Evolutionary conservation across 768 basidiomycete genomes (phyloP).

Genomic region (Dioszegia aurantiaca): DNA sequence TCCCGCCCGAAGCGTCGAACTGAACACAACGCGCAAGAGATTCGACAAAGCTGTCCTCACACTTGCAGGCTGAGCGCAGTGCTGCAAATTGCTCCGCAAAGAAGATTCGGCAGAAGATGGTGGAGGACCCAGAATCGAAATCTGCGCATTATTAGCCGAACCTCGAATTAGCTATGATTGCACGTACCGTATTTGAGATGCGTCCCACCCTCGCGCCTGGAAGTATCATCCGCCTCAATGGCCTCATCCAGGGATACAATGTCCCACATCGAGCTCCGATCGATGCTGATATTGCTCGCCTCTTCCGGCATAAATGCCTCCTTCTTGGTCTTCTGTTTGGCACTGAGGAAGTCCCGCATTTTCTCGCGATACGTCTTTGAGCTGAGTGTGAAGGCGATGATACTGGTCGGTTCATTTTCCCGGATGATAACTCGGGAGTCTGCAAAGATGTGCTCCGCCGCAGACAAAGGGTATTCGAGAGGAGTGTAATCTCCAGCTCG

Average conservation of each 20-base stretch:
- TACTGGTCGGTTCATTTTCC: constrained; percentile 95
- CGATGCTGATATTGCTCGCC: constrained; percentile 60
- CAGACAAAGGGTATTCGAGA: constrained; percentile 58
- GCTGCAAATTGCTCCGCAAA: constrained; percentile 98
- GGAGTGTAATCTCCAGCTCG: constrained; percentile 58
- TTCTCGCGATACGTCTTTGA: constrained; percentile 53
- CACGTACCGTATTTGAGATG: constrained; percentile 52
- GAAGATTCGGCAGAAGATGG: constrained; percentile 88
- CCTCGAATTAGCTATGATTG: constrained; percentile 2
- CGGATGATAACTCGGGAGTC: constrained; percentile 92
- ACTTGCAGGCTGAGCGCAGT: constrained; percentile 84
- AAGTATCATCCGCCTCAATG: constrained; percentile 42
- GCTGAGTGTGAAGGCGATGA: constrained; percentile 83
- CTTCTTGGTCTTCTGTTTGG: constrained; percentile 54
- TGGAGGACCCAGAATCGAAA: constrained; percentile 83
- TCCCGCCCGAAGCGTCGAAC: constrained; percentile 93
- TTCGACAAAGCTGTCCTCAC: constrained; percentile 89
- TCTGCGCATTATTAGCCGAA: constrained; percentile 56
- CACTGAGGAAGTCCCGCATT: constrained; percentile 32
- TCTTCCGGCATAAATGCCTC: constrained; percentile 95
- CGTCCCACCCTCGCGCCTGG: constrained; percentile 38
- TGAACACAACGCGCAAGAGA: constrained; percentile 90
- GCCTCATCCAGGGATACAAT: constrained; percentile 75
- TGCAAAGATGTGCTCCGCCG: constrained; percentile 80
- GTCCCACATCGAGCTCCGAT: constrained; percentile 87